phyloP scores from a whole-genome alignment of 2,329 filamentous ascomycete species.

The Aspergillus udagawae region DNA sequence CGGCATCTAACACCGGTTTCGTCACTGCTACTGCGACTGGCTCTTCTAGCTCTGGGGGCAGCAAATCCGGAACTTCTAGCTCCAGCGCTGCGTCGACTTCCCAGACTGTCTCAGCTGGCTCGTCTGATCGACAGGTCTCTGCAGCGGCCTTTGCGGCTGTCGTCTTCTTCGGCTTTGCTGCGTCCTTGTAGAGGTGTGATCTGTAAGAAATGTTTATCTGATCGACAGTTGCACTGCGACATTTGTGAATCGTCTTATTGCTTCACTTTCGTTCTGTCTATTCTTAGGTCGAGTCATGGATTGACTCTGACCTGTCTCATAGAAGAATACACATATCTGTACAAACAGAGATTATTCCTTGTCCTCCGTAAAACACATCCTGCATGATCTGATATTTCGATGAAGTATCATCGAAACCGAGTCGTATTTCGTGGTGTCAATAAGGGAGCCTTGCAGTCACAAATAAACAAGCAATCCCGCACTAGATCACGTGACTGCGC shows the following conservation, averaged over 20 bases:
- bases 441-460: background rate
- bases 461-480: background rate
- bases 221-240: background rate
- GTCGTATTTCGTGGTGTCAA: background rate
- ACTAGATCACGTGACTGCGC: background rate
- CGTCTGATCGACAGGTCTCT: slow-evolving; percentile 32
- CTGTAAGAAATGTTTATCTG: background rate
- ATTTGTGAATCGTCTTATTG: background rate
- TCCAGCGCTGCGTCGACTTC: slow-evolving; percentile 19
- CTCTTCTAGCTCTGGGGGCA: slow-evolving; percentile 10
- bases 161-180: slow-evolving; percentile 39
- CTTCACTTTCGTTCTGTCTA: background rate
- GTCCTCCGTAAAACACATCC: background rate
- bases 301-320: background rate
- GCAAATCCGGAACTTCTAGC: slow-evolving; percentile 13
- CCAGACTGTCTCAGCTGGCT: slow-evolving; percentile 20
- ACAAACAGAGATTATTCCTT: background rate
- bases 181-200: slow-evolving; percentile 27
- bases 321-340: background rate
- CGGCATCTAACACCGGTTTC: slow-evolving; percentile 7
- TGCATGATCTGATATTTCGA: background rate
- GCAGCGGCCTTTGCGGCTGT: slow-evolving; percentile 36
- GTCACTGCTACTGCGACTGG: slow-evolving; percentile 10
- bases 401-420: background rate
- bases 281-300: background rate